Evolutionary conservation across 768 basidiomycete species (phyloP), one percentile per base, ranked within the genome.

Genomic region (Tulasnella sp.): DNA sequence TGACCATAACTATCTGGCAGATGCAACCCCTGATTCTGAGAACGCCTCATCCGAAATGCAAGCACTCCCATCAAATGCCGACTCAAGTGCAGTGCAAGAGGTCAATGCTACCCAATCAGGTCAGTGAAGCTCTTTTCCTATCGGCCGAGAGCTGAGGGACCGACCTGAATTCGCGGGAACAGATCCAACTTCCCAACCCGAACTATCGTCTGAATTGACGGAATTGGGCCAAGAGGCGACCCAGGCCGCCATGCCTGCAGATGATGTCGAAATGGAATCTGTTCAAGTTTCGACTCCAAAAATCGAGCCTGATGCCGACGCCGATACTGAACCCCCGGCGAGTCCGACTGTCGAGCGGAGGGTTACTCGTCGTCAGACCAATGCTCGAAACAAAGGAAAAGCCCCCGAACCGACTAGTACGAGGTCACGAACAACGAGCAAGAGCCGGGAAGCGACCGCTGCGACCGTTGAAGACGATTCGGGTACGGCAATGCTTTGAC

Each of bases 401-500:
- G 72, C 72, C 3, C 34, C 72, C 12, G 72, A 52, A 29, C 34
- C 49, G 22, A 29, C 45, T 52, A 64, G 11, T 19, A 52, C 54
- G 7, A 58, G 54, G 54, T 58, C 31, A 19, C 25, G 29, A 25
- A 29, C 72, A n/a, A 31, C 45, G n/a, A 52, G 52, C n/a, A 49
- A 58, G 38, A 74, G 39, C 37, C 76, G 45, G 22, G 38, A 39
- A 67, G 38, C 37, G 25, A 71, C 37, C 8, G 76, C 25, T 15
- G 58, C 37, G 36, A 67, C 31, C 1, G 71, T 31, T 40, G 76
- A 52, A 34, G 54, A 74, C 11, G 72, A 74, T 34, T n/a, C 72
- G 85, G 81, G 82, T 81, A 75, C 39, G 76, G 71, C 19, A 31
- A n/a, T 8, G 3, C 42, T n/a, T 25, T 25, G 1, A 31, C 25